Conservation (phyloP, 1,284 basidiomycete species). For the Cryptococcus sp. region DNA sequence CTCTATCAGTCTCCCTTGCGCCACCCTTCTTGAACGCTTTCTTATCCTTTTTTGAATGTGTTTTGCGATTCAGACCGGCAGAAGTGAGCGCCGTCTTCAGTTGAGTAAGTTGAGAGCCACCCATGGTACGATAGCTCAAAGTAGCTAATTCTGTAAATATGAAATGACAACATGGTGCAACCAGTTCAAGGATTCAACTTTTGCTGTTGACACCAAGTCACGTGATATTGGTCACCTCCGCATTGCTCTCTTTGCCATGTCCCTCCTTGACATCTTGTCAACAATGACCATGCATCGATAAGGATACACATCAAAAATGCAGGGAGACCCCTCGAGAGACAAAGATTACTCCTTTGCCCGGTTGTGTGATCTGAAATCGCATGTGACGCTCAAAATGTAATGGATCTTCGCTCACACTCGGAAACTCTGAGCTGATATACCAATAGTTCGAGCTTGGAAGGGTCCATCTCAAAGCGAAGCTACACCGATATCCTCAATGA, state of each 20-base stretch:
- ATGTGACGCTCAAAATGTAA: constrained; percentile 82
- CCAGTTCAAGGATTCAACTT: neutral
- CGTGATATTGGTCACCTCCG: neutral
- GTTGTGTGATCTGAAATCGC: constrained; percentile 76
- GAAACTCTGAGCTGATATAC: constrained; percentile 4
- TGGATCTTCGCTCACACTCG: constrained; percentile 21
- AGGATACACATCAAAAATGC: constrained; percentile 13
- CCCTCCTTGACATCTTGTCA: neutral
- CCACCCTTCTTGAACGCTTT: constrained; percentile 62
- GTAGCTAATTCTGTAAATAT: neutral
- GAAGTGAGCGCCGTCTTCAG: constrained; percentile 75
- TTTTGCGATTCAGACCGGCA: constrained; percentile 64
- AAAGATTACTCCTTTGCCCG: constrained; percentile 83
- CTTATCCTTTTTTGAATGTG: constrained; percentile 52
- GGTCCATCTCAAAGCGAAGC: constrained; percentile 60
- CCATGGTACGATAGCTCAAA: constrained; percentile 22
- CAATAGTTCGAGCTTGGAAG: constrained; percentile 75
- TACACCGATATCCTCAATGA: constrained; percentile 72
- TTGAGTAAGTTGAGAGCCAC: constrained; percentile 70
- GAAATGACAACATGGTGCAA: neutral
- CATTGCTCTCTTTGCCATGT: neutral
- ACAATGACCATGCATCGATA: neutral
- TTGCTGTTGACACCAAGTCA: neutral
- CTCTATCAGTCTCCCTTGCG: constrained; percentile 66
- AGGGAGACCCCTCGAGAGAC: constrained; percentile 33